These are phyloP conservation scores for Straminergon stramineum DNA, from an alignment of 225 moss, liverwort and hornwort species.

Conservation along the genomic window DNA sequence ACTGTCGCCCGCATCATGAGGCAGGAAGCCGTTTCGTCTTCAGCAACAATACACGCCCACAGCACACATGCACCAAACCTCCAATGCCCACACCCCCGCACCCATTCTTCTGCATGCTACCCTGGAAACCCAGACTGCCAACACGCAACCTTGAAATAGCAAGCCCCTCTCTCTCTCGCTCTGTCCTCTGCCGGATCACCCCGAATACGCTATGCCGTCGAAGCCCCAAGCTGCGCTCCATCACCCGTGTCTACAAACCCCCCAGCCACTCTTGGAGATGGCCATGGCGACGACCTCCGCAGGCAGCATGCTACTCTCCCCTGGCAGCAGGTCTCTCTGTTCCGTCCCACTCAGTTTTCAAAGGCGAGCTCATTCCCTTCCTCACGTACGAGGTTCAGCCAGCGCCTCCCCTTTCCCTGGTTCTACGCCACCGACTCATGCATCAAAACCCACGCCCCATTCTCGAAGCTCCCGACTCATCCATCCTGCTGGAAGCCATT, in stretches of 20 bases:
- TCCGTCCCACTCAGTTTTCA: background rate
- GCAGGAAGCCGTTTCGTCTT: background rate
- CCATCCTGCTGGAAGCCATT: background rate
- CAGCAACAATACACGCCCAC: background rate
- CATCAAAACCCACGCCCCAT: background rate
- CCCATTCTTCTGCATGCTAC: background rate
- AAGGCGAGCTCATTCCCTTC: background rate
- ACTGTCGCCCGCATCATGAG: background rate
- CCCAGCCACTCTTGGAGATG: background rate
- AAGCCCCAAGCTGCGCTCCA: background rate
- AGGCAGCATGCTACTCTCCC: background rate
- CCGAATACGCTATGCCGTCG: background rate
- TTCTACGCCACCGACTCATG: background rate
- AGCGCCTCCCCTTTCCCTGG: background rate
- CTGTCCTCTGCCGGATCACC: background rate
- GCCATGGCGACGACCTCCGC: background rate
- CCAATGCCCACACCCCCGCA: background rate
- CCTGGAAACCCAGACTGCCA: background rate
- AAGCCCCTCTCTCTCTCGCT: background rate
- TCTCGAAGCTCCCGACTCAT: background rate
- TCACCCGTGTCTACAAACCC: background rate
- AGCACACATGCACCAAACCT: background rate
- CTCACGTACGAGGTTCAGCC: background rate
- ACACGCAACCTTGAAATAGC: background rate
- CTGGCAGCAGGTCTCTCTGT: background rate